Evolutionary conservation across 352 stramenopile genomes (phyloP), one percentile per base, ranked within the genome.

Genomic region (Globisporangium cylindrosporum): DNA sequence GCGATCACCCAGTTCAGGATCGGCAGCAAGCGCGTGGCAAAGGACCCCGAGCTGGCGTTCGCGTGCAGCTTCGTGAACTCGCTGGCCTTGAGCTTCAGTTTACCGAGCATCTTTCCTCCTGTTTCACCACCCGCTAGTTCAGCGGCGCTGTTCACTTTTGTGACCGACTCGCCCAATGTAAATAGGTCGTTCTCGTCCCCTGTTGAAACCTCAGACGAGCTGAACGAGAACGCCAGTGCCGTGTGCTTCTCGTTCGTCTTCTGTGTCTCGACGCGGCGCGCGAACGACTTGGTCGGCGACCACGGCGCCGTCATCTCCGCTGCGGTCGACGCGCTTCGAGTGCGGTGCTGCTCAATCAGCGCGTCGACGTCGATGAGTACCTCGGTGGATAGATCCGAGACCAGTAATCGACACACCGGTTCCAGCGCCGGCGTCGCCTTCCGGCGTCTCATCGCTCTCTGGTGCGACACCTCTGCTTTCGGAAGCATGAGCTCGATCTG

Each of bases 31-130:
- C 73, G 74, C 12, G 82, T 69, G 24, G 73, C 70, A 58, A 90
- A 88, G 3, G 77, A 85, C 0, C 84, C 84, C 24, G 72, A 72
- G 56, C 85, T 87, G 6, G 80, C 84, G 5, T 67, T 77, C 0
- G 84, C 81, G 46, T 90, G 81, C 38, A 92, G 72, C 69, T 89
- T 88, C 1, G 83, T 90, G 70, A 90, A 86, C 46, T 80, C 75
- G 34, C 81, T 90, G 2, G 83, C 78, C 14, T 70, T 68, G 27
- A 90, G 53, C 1, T 76, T 76, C 63, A 73, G 63, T 41, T 71
- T 78, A 5, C 66, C 67, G 20, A 68, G 70, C 41, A 4, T 34
- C 8, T 22, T 22, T 27, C 14, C n/a, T 43, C 3, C 24, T 57
- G 15, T 0, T n/a, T 41, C 36, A 29, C 51, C 5, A 10, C 1